These are phyloP conservation scores for Cryptococcus wingfieldii DNA, from an alignment of 1,284 basidiomycete species.

Conservation along the genomic window DNA sequence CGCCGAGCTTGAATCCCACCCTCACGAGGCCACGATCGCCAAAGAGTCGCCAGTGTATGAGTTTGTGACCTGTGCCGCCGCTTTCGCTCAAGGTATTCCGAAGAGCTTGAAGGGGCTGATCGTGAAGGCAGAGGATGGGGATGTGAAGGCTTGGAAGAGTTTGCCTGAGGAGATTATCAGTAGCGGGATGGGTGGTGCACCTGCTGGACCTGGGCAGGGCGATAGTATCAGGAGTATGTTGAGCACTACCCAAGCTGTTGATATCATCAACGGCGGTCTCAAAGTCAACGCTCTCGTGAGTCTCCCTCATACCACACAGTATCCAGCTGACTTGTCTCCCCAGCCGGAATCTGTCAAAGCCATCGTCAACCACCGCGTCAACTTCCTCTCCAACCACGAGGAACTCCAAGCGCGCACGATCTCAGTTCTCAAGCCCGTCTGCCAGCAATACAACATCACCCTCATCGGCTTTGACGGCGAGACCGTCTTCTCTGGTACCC, in stretches of 20 bases:
- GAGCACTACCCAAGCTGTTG: conserved; percentile 44
- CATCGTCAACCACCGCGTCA: conserved; percentile 38
- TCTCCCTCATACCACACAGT: not conserved
- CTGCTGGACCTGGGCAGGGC: conserved; percentile 12
- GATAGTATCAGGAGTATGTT: conserved; percentile 35
- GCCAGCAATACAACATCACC: conserved; percentile 30
- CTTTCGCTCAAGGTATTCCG: conserved; percentile 48
- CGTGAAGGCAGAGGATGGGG: conserved; percentile 33
- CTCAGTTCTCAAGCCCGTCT: conserved; percentile 21
- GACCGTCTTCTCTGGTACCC: conserved; percentile 14
- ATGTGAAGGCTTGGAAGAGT: conserved; percentile 36
- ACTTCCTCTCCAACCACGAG: conserved; percentile 25
- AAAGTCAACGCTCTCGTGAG: conserved; percentile 49
- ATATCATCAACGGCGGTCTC: conserved; percentile 46
- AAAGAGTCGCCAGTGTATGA: conserved; percentile 48
- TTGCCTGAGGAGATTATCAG: conserved; percentile 45
- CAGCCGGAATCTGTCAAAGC: conserved; percentile 33
- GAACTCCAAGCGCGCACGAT: conserved; percentile 27
- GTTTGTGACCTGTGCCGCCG: conserved; percentile 51
- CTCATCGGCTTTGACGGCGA: conserved; percentile 26
- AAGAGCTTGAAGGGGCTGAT: conserved; percentile 35
- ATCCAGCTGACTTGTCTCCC: not conserved
- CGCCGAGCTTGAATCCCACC: conserved; percentile 43
- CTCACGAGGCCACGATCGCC: conserved; percentile 38
- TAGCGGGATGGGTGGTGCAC: conserved; percentile 15